These are phyloP conservation scores for Lactifluus volemus DNA, from an alignment of 768 basidiomycete genomes.

Conservation along the genomic window DNA sequence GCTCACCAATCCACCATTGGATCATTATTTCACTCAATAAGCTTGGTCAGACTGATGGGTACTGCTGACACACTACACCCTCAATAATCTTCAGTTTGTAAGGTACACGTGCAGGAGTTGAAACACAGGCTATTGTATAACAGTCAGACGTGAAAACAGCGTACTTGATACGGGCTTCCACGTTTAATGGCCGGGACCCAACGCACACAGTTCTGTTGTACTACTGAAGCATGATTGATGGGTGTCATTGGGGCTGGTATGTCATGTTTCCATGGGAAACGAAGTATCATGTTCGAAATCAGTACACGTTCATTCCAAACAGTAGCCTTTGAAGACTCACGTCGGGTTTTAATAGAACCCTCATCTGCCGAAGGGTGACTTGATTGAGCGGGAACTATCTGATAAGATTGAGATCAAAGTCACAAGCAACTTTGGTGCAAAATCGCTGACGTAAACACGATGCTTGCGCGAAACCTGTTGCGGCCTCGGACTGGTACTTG, in stretches of 20 bases:
- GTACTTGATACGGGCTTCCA: neutral
- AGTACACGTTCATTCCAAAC: neutral
- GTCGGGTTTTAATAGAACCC: neutral
- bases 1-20: neutral
- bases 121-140: neutral
- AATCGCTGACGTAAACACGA: neutral
- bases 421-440: no score
- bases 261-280: neutral
- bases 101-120: neutral
- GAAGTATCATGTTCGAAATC: neutral
- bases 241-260: neutral
- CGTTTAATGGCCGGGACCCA: no score
- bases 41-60: no score
- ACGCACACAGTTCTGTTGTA: neutral
- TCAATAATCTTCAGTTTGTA: neutral
- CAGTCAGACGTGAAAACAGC: neutral
- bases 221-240: neutral
- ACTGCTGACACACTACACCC: neutral
- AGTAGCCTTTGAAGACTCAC: neutral
- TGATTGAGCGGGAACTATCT: neutral
- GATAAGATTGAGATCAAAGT: no score
- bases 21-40: no score
- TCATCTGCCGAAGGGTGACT: neutral
- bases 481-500: neutral
- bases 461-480: constrained; percentile 6